A percentile compares a stretch with the other conserved stretches of the same genome.
Conservation (phyloP, 2,329 filamentous ascomycete species). For the Anthostomella pinea region DNA sequence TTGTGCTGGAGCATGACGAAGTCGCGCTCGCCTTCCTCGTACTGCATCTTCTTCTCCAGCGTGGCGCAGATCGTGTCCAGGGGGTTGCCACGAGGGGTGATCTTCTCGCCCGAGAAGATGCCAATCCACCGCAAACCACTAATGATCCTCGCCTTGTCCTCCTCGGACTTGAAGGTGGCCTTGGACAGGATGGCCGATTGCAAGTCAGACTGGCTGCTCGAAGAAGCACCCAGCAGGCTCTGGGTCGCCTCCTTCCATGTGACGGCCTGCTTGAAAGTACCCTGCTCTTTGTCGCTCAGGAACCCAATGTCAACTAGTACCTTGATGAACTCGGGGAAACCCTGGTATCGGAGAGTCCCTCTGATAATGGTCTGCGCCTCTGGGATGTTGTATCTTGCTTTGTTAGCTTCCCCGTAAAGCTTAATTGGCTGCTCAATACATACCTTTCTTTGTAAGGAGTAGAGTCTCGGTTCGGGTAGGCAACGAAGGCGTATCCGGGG, state of each 20-base stretch:
- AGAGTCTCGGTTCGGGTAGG: conserved; percentile 90
- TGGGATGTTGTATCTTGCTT: conserved; percentile 85
- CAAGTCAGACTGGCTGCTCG: conserved; percentile 66
- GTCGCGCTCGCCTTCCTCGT: conserved; percentile 77
- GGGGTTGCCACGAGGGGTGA: conserved; percentile 64
- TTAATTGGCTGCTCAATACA: too few species aligned
- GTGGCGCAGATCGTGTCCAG: conserved; percentile 89
- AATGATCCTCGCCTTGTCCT: conserved; percentile 68
- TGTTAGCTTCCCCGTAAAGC: too few species aligned
- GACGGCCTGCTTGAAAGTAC: conserved; percentile 63
- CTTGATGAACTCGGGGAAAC: conserved; percentile 89
- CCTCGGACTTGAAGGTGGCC: conserved; percentile 65
- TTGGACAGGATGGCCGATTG: conserved; percentile 71
- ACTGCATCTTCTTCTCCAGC: conserved; percentile 90
- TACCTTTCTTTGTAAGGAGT: conserved; percentile 75
- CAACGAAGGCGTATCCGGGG: conserved; percentile 80
- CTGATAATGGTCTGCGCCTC: conserved; percentile 81
- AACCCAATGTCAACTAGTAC: conserved; percentile 87
- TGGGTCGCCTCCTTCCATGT: conserved; percentile 84
- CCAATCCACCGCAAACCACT: conserved; percentile 65
- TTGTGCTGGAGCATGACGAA: conserved; percentile 71
- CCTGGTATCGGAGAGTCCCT: conserved; percentile 80
- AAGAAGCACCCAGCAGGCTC: conserved; percentile 68
- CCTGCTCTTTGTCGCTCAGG: conserved; percentile 67
- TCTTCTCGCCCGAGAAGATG: conserved; percentile 61